Base-by-base conservation (phyloP, 176 grass and related monocot genomes). In the Musa troglodytarum region DNA sequence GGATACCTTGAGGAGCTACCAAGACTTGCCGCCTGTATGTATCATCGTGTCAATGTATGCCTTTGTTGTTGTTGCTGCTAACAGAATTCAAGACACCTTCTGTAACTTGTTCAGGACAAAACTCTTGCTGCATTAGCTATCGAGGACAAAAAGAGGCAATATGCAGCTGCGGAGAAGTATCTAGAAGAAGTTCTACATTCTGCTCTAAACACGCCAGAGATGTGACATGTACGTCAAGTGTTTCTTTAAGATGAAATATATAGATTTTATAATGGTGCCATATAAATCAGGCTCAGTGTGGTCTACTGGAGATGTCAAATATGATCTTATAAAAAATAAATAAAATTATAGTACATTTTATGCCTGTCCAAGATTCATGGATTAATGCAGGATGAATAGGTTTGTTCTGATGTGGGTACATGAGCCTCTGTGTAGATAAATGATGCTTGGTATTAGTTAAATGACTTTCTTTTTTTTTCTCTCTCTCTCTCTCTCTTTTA, bases 81-180 rank as follows among this genome's bases (percentile, higher is more conserved):
- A 52, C 52, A 22, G 29, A 57, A 67, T 17, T 85, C 24, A 67
- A 63, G 59, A 65, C 78, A 78, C 85, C 23, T 61, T 49, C 15
- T 75, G 53, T 56, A 78, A 68, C 58, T 53, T 57, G 43, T 81
- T 66, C 87, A 96, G 95, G 95, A 99, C 75, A 99, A 99, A 94
- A 85, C 88, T 82, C 88, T 99, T 66, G 95, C 95, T 63, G 95
- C 90, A 64, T 83, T 99, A 79, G 88, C 95, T 81, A 99, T 99
- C 83, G 95, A 99, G 81, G 95, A 99, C 57, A 99, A 92, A 79
- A 99, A 86, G 79, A 87, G 91, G 77, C 90, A 99, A 76, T 94
- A 92, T 83, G 88, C 95, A 25, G 95, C 95, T 77, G 90, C 91
- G 9, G 95, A 99, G 86, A 99, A 99, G 83, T 99, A 99, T 71